Percentiles rank a stretch among this genome's conserved stretches.
Evolutionary conservation across 768 basidiomycete genomes (phyloP).

Genomic region (Coprinellus aureogranulatus): DNA sequence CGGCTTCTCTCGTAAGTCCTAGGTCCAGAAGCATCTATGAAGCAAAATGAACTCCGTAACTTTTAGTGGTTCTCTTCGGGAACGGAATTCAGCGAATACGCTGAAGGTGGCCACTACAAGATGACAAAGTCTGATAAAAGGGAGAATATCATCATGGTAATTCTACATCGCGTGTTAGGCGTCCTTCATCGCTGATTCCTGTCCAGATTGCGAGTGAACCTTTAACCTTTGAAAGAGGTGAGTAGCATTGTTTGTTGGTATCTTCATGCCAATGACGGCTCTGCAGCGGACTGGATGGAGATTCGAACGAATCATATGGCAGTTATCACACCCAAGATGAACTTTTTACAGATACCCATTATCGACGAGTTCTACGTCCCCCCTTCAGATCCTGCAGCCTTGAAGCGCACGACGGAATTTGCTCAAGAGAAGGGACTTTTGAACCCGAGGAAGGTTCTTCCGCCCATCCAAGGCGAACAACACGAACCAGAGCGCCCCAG

Average conservation of each 20-base stretch:
- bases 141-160: conserved; percentile 91
- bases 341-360: conserved; percentile 91
- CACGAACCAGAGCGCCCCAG: conserved; percentile 17
- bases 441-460: conserved; percentile 38
- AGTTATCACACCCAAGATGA: conserved; percentile 94
- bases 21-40: background rate
- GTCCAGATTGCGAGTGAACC: conserved; percentile 84
- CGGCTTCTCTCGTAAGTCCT: conserved; percentile 73
- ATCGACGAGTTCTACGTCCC: conserved; percentile 91
- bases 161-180: background rate
- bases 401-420: conserved; percentile 72
- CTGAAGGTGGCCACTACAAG: conserved; percentile 84
- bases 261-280: conserved; percentile 4
- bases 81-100: conserved; percentile 88
- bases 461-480: background rate
- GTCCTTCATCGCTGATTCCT: background rate
- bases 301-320: conserved; percentile 96
- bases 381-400: conserved; percentile 73
- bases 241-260: conserved; percentile 6
- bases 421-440: conserved; percentile 86
- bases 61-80: conserved; percentile 91
- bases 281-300: conserved; percentile 95
- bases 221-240: conserved; percentile 92
- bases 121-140: conserved; percentile 96
- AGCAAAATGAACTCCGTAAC: background rate